phyloP scores from a whole-genome alignment of 768 basidiomycete species.

The Candolleomyces eurysporus region DNA sequence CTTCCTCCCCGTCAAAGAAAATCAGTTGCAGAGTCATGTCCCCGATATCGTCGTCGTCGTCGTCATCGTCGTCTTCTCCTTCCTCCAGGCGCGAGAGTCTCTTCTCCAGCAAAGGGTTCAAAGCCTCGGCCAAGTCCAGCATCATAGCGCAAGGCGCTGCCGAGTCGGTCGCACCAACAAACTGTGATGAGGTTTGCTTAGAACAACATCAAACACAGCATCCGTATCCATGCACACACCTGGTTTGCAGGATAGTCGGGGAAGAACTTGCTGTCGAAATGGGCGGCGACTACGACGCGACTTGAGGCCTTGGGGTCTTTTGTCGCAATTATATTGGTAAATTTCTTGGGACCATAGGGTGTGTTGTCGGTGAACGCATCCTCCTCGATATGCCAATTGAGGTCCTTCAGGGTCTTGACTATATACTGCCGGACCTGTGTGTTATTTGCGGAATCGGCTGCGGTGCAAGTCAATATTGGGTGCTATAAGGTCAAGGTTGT shows the following conservation, averaged over 20 bases:
- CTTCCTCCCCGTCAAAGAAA: constrained; percentile 98
- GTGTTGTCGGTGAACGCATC: constrained; percentile 79
- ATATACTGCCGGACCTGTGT: constrained; percentile 84
- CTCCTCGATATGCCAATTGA: constrained; percentile 87
- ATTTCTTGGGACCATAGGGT: constrained; percentile 75
- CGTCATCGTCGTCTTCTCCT: constrained; percentile 51
- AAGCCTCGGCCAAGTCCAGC: constrained; percentile 84
- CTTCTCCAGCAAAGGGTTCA: constrained; percentile 69
- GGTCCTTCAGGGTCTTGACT: constrained; percentile 58
- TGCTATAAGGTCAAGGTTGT: constrained; percentile 4
- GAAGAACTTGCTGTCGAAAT: constrained; percentile 93
- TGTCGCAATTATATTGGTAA: constrained; percentile 93
- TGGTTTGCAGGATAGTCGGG: constrained; percentile 67
- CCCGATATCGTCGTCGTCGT: constrained; percentile 64
- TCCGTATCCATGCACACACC: constrained; percentile 37
- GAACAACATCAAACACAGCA: no score
- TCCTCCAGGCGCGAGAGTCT: constrained; percentile 54
- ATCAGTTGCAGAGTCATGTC: constrained; percentile 89
- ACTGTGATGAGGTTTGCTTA: constrained; percentile 45
- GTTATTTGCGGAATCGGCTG: constrained; percentile 74
- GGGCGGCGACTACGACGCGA: constrained; percentile 85
- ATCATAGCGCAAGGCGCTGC: constrained; percentile 94
- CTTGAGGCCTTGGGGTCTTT: constrained; percentile 85
- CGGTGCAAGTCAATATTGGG: constrained; percentile 1
- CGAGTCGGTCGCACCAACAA: constrained; percentile 96